phyloP scores from a whole-genome alignment of 345 rosid genomes.

The Lumnitzera littorea region DNA sequence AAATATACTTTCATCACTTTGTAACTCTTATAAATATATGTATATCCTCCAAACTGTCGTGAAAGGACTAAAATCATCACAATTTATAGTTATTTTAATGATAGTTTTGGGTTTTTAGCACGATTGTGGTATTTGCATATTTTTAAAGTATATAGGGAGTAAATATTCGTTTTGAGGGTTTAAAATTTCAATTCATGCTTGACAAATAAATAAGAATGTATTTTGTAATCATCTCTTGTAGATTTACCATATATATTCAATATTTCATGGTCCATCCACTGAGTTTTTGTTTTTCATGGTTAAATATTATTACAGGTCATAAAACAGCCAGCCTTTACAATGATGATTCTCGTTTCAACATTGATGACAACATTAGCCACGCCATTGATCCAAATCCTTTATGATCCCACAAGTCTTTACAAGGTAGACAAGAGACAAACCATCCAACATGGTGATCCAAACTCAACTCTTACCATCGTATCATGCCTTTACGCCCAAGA shows the following conservation, averaged over 20 bases:
- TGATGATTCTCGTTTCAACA: constrained; percentile 34
- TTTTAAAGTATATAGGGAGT: no score
- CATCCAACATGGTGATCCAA: constrained; percentile 56
- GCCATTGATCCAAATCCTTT: constrained; percentile 47
- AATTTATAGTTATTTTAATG: no score
- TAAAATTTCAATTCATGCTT: not conserved
- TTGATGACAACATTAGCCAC: constrained; percentile 22
- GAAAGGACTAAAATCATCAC: no score
- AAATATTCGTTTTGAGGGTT: no score
- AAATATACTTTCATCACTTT: no score
- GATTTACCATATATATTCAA: not conserved
- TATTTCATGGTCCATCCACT: not conserved
- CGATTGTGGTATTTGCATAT: no score
- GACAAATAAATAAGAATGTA: no score
- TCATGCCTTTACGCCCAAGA: constrained; percentile 39
- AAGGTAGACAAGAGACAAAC: constrained; percentile 57
- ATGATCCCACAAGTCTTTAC: constrained; percentile 70
- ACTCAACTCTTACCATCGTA: constrained; percentile 33
- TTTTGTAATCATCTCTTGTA: no score
- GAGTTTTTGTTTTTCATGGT: no score
- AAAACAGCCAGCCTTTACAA: constrained; percentile 20
- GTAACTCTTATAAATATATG: no score
- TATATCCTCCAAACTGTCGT: no score
- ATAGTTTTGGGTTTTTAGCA: no score
- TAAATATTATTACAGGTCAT: constrained; percentile 24